phyloP scores from a whole-genome alignment of 179 eudicot genomes.

The Gypsophila paniculata region DNA sequence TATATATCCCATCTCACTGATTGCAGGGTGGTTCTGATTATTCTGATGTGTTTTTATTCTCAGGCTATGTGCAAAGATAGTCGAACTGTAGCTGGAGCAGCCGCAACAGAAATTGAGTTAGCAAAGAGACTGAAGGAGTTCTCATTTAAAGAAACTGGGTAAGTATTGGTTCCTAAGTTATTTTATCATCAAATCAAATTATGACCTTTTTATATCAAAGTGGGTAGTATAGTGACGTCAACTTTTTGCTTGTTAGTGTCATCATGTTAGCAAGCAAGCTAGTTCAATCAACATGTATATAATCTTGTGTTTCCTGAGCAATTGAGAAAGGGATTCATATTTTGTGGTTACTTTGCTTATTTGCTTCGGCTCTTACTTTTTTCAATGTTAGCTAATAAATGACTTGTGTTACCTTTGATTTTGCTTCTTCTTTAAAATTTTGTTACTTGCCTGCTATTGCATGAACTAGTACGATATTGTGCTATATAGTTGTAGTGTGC shows the following conservation, averaged over 20 bases:
- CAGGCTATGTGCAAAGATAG: slow-evolving; percentile 99
- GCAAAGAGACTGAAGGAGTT: slow-evolving; percentile 83
- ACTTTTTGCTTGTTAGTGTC: not conserved
- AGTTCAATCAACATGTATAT: not conserved
- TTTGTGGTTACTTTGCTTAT: no score
- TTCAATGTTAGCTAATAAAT: no score
- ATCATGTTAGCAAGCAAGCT: not conserved
- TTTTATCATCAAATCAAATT: not conserved
- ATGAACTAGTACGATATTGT: not conserved
- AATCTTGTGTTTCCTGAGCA: no score
- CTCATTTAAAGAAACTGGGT: slow-evolving; percentile 92
- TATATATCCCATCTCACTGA: not conserved
- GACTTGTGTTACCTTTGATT: no score
- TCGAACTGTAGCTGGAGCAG: slow-evolving; percentile 89
- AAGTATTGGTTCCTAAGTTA: not conserved
- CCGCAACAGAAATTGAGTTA: slow-evolving; percentile 94
- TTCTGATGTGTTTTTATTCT: not conserved
- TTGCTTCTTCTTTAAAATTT: no score
- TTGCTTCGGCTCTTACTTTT: no score
- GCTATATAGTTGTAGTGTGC: not conserved
- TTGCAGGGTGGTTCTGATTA: slow-evolving; percentile 19
- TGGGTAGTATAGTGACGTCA: no score
- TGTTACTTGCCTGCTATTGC: no score
- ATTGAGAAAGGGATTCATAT: not conserved
- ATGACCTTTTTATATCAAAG: not conserved